Conservation (phyloP, 768 basidiomycete genomes). For the Boletus coccyginus region DNA sequence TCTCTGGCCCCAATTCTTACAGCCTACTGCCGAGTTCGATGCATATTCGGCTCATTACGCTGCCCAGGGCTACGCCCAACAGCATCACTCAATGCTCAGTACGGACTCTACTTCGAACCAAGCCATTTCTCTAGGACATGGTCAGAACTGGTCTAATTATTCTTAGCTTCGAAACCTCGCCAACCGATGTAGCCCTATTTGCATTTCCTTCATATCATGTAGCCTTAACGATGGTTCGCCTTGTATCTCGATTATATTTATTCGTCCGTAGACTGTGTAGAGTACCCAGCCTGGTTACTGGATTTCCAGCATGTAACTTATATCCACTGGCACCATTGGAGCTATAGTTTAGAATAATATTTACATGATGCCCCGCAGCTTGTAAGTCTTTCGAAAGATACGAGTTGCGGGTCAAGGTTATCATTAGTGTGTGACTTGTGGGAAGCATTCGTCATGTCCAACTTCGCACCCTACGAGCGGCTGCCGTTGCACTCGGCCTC, state of each 20-base stretch:
- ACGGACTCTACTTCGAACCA: not conserved
- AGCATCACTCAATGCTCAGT: not conserved
- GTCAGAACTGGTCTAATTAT: not conserved
- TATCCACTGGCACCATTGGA: not conserved
- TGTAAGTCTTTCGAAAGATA: too few species aligned
- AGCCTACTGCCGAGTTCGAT: not conserved
- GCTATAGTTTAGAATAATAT: not conserved
- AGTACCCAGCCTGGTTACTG: not conserved
- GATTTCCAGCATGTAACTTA: not conserved
- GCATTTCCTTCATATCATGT: not conserved
- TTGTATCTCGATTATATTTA: slow-evolving; percentile 1
- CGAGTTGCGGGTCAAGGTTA: too few species aligned
- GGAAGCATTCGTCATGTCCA: slow-evolving; percentile 32
- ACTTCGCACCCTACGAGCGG: slow-evolving; percentile 45
- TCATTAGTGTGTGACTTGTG: not conserved
- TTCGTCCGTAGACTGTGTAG: not conserved
- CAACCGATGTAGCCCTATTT: not conserved
- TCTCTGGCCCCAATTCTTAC: not conserved
- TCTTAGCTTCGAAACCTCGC: not conserved
- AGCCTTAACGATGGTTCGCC: not conserved
- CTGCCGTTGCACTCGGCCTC: slow-evolving; percentile 48
- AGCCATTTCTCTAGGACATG: not conserved
- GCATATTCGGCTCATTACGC: not conserved
- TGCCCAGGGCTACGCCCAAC: not conserved
- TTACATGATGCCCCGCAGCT: too few species aligned